phyloP scores from a whole-genome alignment of 495 filamentous ascomycete species.

The Jackrogersella minutella region DNA sequence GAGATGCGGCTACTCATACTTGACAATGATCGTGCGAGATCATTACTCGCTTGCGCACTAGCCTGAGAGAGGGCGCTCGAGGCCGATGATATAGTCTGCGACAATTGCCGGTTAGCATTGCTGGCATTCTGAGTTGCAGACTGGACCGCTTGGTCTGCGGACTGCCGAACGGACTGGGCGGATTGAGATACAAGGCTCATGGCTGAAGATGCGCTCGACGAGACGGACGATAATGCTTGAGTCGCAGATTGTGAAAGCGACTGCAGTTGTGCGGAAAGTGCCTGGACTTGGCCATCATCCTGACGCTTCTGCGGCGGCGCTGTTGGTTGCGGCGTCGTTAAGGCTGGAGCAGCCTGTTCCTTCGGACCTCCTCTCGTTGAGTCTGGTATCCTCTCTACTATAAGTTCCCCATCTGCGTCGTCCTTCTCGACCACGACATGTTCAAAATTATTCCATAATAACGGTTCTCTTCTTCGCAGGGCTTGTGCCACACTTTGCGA shows the following conservation, averaged over 20 bases:
- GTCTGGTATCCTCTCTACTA: slow-evolving; percentile 27
- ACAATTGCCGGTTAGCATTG: slow-evolving; percentile 49
- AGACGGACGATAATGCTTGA: slow-evolving; percentile 46
- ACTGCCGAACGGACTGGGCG: slow-evolving; percentile 41
- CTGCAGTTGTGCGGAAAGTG: slow-evolving; percentile 49
- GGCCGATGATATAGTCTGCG: slow-evolving; percentile 43
- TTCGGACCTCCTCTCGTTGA: slow-evolving; percentile 20
- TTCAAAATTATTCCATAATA: slow-evolving; percentile 17
- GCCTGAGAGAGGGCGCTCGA: slow-evolving; percentile 46
- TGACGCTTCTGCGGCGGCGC: slow-evolving; percentile 43
- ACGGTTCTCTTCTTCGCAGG: neutral
- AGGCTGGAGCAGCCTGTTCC: slow-evolving; percentile 28
- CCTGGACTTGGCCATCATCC: slow-evolving; percentile 52
- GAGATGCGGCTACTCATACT: slow-evolving; percentile 42
- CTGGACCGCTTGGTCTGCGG: slow-evolving; percentile 39
- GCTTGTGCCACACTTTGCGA: slow-evolving; percentile 3
- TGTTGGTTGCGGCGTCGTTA: slow-evolving; percentile 36
- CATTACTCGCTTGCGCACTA: slow-evolving; percentile 34
- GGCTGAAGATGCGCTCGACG: slow-evolving; percentile 44
- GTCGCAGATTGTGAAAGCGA: slow-evolving; percentile 48
- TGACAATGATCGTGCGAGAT: slow-evolving; percentile 30
- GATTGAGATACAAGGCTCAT: slow-evolving; percentile 42
- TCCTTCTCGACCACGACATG: slow-evolving; percentile 17
- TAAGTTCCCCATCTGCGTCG: slow-evolving; percentile 1
- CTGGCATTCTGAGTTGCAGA: slow-evolving; percentile 49